Conservation (phyloP, 345 rosid species). For the Firmiana major region DNA sequence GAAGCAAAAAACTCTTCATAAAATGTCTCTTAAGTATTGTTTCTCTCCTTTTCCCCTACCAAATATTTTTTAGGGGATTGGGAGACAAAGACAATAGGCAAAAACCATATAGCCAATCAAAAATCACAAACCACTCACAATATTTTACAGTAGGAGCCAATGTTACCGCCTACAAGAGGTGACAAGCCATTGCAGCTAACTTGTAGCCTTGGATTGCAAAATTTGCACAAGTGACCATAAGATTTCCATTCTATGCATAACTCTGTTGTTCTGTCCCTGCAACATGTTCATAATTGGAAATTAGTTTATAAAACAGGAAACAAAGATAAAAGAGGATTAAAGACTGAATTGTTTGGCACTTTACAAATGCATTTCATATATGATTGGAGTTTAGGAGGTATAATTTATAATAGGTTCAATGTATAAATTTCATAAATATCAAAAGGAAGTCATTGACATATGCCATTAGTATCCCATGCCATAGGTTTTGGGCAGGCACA, state of each 20-base stretch:
- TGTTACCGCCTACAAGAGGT: slow-evolving; percentile 14
- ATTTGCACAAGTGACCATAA: slow-evolving; percentile 90
- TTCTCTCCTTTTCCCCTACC: background rate
- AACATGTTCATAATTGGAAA: slow-evolving; percentile 17
- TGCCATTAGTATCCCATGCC: background rate
- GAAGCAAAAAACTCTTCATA: slow-evolving; percentile 1
- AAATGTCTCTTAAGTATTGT: background rate
- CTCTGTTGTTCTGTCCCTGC: slow-evolving; percentile 72
- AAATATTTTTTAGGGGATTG: background rate
- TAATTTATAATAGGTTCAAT: background rate
- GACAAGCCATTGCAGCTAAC: slow-evolving; percentile 24
- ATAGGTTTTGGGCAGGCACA: background rate
- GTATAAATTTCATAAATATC: background rate
- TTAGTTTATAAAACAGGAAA: background rate
- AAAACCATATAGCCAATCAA: slow-evolving; percentile 17
- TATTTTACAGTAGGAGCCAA: slow-evolving; percentile 23
- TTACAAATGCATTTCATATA: background rate
- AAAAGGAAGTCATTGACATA: background rate
- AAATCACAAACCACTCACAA: slow-evolving; percentile 25
- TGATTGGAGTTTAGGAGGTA: background rate
- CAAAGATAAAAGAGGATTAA: background rate
- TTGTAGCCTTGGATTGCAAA: slow-evolving; percentile 62
- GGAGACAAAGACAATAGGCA: slow-evolving; percentile 17
- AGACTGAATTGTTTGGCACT: background rate
- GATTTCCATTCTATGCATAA: slow-evolving; percentile 86